phyloP scores from a whole-genome alignment of 2,329 filamentous ascomycete genomes.

The Calonectria pteridis region DNA sequence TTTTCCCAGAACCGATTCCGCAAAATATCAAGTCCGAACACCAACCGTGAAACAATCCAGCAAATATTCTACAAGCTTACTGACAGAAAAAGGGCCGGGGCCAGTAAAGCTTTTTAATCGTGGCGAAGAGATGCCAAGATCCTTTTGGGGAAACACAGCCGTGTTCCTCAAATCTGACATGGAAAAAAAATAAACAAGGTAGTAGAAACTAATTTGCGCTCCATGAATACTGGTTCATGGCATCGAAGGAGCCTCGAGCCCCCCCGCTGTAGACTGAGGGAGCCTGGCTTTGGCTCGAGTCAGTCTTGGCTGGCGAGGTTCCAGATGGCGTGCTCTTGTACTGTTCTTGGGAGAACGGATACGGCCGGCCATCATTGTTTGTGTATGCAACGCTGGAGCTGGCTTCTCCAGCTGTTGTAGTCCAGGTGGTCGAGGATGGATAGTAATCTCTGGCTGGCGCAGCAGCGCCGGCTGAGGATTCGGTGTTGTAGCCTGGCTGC shows the following conservation, averaged over 20 bases:
- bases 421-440: constrained; percentile 64
- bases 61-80: constrained; percentile 45
- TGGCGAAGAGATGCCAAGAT: constrained; percentile 37
- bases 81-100: constrained; percentile 33
- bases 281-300: constrained; percentile 55
- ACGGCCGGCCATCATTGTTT: constrained; percentile 60
- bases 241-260: constrained; percentile 60
- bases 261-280: constrained; percentile 55
- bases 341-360: constrained; percentile 61
- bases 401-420: constrained; percentile 62
- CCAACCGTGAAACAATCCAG: constrained; percentile 36
- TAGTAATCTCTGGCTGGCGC: constrained; percentile 64
- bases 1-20: constrained; percentile 25
- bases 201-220: constrained; percentile 56
- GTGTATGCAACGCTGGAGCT: constrained; percentile 60
- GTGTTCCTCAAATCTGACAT: constrained; percentile 35
- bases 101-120: constrained; percentile 35
- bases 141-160: constrained; percentile 33
- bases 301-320: constrained; percentile 48
- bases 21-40: constrained; percentile 40
- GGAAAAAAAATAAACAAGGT: constrained; percentile 1
- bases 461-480: constrained; percentile 45
- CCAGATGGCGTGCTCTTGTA: constrained; percentile 54
- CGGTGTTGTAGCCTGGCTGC: constrained; percentile 47
- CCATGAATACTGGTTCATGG: constrained; percentile 70